phyloP scores from a whole-genome alignment of 192 early-diverging fungal genomes.

The Cetraspora pellucida region DNA sequence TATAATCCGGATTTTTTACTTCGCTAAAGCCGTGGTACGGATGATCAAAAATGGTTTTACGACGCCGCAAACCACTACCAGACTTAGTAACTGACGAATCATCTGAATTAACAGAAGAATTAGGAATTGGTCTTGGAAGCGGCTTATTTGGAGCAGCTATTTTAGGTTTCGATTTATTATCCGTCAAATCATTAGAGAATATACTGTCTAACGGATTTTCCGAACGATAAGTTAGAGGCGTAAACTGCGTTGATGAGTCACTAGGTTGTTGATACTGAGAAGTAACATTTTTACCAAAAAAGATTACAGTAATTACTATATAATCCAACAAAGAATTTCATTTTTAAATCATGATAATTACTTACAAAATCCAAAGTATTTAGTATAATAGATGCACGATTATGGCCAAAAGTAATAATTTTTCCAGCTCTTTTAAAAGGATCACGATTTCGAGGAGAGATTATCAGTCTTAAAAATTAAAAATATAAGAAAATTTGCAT shows the following conservation, averaged over 20 bases:
- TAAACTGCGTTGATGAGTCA: background rate
- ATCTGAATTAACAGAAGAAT: background rate
- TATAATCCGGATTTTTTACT: slow-evolving; percentile 37
- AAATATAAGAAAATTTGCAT: too few species aligned
- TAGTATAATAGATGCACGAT: background rate
- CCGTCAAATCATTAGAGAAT: background rate
- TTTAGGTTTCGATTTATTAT: background rate
- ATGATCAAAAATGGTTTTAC: slow-evolving; percentile 63
- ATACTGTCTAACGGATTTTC: background rate
- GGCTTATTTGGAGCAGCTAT: background rate
- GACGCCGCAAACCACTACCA: slow-evolving; percentile 32
- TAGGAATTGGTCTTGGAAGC: background rate
- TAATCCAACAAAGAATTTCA: background rate
- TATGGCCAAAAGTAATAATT: background rate
- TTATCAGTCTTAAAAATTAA: too few species aligned
- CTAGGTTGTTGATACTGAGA: background rate
- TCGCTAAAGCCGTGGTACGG: slow-evolving; percentile 53
- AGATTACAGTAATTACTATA: background rate
- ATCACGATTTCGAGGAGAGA: background rate
- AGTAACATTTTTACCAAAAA: background rate
- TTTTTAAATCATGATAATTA: slow-evolving; percentile 3
- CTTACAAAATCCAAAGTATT: background rate
- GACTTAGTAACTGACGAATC: background rate
- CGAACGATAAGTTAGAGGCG: too few species aligned
- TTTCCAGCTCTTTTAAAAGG: background rate